Conservation (phyloP, 2,329 filamentous ascomycete genomes). For the Colletotrichum ledebouriae region DNA sequence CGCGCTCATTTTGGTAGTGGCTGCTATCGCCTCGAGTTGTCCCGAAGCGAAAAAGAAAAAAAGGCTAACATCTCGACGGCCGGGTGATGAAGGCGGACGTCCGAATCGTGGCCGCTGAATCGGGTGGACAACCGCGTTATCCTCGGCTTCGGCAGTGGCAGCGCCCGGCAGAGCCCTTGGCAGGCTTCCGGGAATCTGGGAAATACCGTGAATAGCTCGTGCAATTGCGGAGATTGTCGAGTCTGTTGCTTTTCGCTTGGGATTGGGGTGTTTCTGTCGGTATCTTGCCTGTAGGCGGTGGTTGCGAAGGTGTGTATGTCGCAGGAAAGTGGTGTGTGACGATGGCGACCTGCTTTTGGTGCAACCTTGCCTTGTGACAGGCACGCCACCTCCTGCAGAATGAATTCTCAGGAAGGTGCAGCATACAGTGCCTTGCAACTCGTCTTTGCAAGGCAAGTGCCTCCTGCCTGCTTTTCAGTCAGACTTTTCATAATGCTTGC, state of each 20-base stretch:
- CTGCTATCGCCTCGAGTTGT: conserved; percentile 39
- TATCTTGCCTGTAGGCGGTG: background rate
- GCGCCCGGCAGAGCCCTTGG: conserved; percentile 18
- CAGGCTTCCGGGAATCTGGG: background rate
- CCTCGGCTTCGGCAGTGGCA: conserved; percentile 39
- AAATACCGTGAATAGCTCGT: conserved; percentile 33
- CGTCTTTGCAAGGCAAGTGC: conserved; percentile 12
- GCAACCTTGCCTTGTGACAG: conserved; percentile 17
- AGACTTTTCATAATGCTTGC: background rate
- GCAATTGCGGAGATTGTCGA: conserved; percentile 36
- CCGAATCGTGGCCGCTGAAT: conserved; percentile 14
- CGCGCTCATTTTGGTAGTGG: conserved; percentile 23
- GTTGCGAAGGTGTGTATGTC: background rate
- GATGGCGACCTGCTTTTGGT: background rate
- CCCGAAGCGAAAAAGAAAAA: conserved; percentile 22
- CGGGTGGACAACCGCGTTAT: conserved; percentile 41
- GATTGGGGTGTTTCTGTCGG: conserved; percentile 17
- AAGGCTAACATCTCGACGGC: background rate
- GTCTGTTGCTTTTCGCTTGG: conserved; percentile 11
- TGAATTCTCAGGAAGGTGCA: conserved; percentile 6
- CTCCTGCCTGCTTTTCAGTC: background rate
- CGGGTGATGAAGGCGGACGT: conserved; percentile 23
- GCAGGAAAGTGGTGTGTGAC: background rate
- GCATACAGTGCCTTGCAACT: conserved; percentile 3
- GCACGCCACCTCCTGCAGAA: conserved; percentile 16